Conservation (phyloP, 371 early-diverging fungal genomes). For the Mortierella sp. region DNA sequence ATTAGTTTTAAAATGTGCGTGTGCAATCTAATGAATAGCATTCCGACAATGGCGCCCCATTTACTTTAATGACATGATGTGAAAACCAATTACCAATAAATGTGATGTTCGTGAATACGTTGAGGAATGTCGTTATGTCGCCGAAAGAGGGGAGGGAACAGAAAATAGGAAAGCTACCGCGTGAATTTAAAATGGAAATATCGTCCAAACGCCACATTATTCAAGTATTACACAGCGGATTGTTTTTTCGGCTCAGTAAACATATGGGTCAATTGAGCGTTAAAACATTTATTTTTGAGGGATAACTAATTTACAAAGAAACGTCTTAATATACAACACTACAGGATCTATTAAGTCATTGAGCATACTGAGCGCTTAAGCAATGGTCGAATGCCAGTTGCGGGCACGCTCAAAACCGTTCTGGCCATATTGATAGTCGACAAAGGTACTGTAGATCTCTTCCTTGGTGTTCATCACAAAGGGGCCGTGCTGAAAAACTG, state of each 20-base stretch:
- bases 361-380: conserved; percentile 2
- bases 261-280: too few species aligned
- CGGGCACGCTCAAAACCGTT: conserved; percentile 62
- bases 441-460: conserved; percentile 65
- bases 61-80: background rate
- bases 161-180: too few species aligned
- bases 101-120: background rate
- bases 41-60: background rate
- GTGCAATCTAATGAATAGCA: background rate
- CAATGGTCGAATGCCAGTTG: conserved; percentile 55
- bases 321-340: too few species aligned
- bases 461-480: conserved; percentile 73
- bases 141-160: too few species aligned
- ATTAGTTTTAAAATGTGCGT: background rate
- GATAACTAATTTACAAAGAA: too few species aligned
- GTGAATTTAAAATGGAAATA: too few species aligned
- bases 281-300: too few species aligned
- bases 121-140: conserved; percentile 47
- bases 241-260: too few species aligned
- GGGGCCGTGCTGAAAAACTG: conserved; percentile 68
- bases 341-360: too few species aligned
- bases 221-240: too few species aligned
- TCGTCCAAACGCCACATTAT: too few species aligned
- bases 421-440: conserved; percentile 58
- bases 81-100: background rate